Evolutionary conservation across 2,329 filamentous ascomycete genomes (phyloP).

Genomic region (Aureobasidium sp.): DNA sequence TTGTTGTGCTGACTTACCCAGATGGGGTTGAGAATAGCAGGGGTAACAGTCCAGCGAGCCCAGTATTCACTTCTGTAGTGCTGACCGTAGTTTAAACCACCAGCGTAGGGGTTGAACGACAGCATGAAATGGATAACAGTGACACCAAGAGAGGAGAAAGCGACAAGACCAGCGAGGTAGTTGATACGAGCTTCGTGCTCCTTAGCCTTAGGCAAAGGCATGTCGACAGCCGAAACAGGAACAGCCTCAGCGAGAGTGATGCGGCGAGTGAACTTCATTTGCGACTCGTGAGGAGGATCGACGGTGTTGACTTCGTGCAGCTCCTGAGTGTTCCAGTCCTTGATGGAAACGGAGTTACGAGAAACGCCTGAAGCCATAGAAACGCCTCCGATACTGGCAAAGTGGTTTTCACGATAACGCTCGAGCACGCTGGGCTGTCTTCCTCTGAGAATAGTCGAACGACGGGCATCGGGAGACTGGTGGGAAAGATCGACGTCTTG

Average conservation of each 20-base stretch:
- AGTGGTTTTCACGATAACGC: constrained; percentile 3
- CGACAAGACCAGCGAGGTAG: constrained; percentile 42
- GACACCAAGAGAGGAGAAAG: constrained; percentile 38
- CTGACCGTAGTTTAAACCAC: constrained; percentile 29
- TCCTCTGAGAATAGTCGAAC: not conserved
- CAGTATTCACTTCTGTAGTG: constrained; percentile 38
- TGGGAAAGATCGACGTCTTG: constrained; percentile 1
- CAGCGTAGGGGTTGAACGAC: constrained; percentile 37
- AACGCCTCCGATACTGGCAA: not conserved
- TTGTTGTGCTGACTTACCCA: constrained; percentile 22
- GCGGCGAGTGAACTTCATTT: not conserved
- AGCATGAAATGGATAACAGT: constrained; percentile 41
- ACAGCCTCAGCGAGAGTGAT: constrained; percentile 13
- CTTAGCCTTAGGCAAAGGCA: constrained; percentile 12
- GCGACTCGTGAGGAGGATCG: constrained; percentile 10
- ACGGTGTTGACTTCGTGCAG: not conserved
- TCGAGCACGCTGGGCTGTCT: constrained; percentile 11
- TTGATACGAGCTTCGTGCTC: constrained; percentile 33
- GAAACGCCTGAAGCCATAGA: not conserved
- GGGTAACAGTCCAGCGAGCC: constrained; percentile 36
- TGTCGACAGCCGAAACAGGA: constrained; percentile 6
- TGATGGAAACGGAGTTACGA: not conserved
- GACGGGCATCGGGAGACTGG: not conserved
- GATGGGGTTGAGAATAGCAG: constrained; percentile 40
- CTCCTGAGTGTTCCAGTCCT: constrained; percentile 9